Evolutionary conservation across 257 asterid genomes (phyloP).

Genomic region (Nyctanthes arbortristis): DNA sequence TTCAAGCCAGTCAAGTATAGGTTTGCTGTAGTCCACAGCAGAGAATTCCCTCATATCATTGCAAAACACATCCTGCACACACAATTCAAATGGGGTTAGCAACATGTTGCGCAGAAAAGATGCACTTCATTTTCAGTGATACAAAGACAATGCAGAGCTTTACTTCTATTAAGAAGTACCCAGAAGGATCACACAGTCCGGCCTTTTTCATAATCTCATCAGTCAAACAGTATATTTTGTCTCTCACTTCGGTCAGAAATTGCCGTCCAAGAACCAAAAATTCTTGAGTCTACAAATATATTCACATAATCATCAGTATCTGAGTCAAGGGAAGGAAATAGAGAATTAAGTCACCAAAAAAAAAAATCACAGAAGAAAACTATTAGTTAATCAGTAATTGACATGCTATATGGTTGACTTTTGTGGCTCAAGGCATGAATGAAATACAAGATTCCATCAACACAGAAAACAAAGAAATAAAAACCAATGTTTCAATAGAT

Average conservation of each 20-base stretch:
- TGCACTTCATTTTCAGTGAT: constrained; percentile 8
- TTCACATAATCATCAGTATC: constrained; percentile 28
- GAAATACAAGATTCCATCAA: background rate
- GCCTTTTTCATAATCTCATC: constrained; percentile 82
- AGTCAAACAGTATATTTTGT: constrained; percentile 74
- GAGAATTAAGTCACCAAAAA: constrained; percentile 7
- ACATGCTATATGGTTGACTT: background rate
- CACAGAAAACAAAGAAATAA: background rate
- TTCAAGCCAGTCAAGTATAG: constrained; percentile 80
- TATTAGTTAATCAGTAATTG: background rate
- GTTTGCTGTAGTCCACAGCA: constrained; percentile 70
- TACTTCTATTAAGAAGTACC: constrained; percentile 91
- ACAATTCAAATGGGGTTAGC: constrained; percentile 21
- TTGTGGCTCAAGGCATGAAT: background rate
- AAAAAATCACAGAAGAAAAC: background rate
- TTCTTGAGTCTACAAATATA: constrained; percentile 67
- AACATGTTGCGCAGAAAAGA: constrained; percentile 7
- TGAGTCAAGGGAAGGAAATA: constrained; percentile 7
- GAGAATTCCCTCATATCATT: constrained; percentile 67
- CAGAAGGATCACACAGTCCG: constrained; percentile 67
- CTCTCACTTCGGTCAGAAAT: constrained; percentile 75
- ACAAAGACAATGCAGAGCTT: background rate
- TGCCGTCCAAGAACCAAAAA: constrained; percentile 84
- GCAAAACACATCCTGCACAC: constrained; percentile 68
- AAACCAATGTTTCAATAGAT: background rate